Evolutionary conservation across 352 stramenopile genomes (phyloP).

Genomic region (Phytophthora multivora): DNA sequence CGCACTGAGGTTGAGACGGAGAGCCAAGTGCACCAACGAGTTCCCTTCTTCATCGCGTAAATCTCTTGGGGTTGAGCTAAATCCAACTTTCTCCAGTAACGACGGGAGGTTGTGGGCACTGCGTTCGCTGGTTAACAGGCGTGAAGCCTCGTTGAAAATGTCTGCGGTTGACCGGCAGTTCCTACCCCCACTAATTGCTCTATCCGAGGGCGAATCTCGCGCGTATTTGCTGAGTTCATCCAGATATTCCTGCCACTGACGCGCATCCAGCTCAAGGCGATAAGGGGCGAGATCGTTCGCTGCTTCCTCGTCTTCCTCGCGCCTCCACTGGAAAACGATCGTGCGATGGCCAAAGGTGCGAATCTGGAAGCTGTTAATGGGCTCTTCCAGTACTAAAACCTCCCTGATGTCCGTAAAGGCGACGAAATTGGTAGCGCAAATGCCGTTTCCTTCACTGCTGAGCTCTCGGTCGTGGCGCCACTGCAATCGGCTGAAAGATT

Average conservation of each 20-base stretch:
- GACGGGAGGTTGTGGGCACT: conserved; percentile 3
- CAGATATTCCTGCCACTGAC: conserved; percentile 61
- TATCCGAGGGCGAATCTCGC: conserved; percentile 14
- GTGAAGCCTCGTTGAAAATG: conserved; percentile 10
- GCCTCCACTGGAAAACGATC: conserved; percentile 56
- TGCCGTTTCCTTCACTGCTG: conserved; percentile 4
- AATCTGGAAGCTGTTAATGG: conserved; percentile 44
- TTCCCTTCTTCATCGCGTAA: conserved; percentile 48
- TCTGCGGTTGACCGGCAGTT: not conserved
- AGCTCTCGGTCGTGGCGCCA: conserved; percentile 44
- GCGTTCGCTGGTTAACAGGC: conserved; percentile 4
- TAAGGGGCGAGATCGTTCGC: not conserved
- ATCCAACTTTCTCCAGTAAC: not conserved
- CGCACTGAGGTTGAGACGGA: conserved; percentile 39
- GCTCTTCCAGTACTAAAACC: conserved; percentile 26
- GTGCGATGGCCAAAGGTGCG: conserved; percentile 34
- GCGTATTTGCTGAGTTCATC: conserved; percentile 51
- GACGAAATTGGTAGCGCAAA: conserved; percentile 19
- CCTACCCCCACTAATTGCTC: not conserved
- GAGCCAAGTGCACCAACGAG: conserved; percentile 55
- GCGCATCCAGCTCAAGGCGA: conserved; percentile 32
- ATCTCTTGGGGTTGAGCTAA: not conserved
- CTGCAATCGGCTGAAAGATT: conserved; percentile 43
- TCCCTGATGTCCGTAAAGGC: conserved; percentile 40
- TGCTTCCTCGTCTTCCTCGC: conserved; percentile 1